These are phyloP conservation scores for Cylindricascospora bacillispora DNA, from an alignment of 1,139 yeast species.

Conservation along the genomic window DNA sequence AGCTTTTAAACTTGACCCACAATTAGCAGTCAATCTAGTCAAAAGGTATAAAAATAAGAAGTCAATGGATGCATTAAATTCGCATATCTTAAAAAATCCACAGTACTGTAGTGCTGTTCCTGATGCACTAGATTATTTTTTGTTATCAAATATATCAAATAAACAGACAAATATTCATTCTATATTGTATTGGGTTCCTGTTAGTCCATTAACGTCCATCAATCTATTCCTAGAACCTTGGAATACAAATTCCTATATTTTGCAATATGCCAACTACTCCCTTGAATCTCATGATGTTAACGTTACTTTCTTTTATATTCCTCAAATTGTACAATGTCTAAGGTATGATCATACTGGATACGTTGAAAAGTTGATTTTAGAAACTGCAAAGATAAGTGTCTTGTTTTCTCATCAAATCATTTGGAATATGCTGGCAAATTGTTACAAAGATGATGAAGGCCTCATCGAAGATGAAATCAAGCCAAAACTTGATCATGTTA, in stretches of 20 bases:
- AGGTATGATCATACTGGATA: constrained; percentile 76
- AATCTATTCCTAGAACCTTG: constrained; percentile 71
- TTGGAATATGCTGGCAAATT: constrained; percentile 95
- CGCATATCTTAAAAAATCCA: constrained; percentile 44
- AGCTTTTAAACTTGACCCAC: constrained; percentile 62
- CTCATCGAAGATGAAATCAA: constrained; percentile 69
- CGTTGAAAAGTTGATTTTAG: constrained; percentile 77
- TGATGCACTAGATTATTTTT: constrained; percentile 48
- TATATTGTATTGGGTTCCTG: constrained; percentile 61
- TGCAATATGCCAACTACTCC: constrained; percentile 86
- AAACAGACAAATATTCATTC: constrained; percentile 19
- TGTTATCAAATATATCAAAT: constrained; percentile 29
- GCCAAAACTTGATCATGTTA: constrained; percentile 69
- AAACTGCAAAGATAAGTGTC: constrained; percentile 83
- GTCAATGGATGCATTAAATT: constrained; percentile 34
- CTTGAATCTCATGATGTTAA: constrained; percentile 81
- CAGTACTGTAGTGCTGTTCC: constrained; percentile 48
- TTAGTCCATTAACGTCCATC: constrained; percentile 77
- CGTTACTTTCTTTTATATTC: constrained; percentile 88
- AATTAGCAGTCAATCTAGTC: constrained; percentile 59
- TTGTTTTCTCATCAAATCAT: constrained; percentile 94
- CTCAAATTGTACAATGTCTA: constrained; percentile 89
- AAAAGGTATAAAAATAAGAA: constrained; percentile 39
- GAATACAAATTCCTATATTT: constrained; percentile 50
- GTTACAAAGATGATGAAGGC: constrained; percentile 81